Evolutionary conservation across 345 rosid species (phyloP).

Genomic region (Lenwebbia sp.): DNA sequence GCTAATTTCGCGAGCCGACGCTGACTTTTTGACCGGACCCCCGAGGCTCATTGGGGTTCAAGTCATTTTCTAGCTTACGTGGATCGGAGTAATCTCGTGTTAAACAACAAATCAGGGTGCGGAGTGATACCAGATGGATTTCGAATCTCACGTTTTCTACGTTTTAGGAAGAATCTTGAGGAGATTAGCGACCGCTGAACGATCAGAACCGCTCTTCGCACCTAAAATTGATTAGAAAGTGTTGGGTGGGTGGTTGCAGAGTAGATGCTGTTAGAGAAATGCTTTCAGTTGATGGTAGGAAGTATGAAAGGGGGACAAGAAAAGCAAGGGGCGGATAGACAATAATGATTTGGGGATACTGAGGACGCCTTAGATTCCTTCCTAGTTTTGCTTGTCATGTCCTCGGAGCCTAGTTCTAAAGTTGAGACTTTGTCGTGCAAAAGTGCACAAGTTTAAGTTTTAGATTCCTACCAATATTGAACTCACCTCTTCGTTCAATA

Average conservation of each 20-base stretch:
- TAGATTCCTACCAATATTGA: too few species aligned
- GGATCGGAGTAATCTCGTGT: neutral
- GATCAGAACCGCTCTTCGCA: neutral
- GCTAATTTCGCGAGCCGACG: neutral
- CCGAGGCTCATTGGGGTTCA: neutral
- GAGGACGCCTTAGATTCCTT: neutral
- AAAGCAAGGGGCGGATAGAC: neutral
- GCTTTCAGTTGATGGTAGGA: neutral
- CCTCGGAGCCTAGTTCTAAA: neutral
- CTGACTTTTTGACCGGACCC: neutral
- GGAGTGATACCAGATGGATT: neutral
- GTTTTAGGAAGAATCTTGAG: neutral
- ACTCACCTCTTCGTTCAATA: rapidly evolving
- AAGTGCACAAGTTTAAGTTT: neutral
- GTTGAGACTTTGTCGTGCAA: neutral
- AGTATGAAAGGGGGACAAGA: neutral
- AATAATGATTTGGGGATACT: neutral
- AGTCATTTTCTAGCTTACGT: neutral
- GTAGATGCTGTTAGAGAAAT: neutral
- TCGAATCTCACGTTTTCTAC: neutral
- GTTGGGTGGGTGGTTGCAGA: neutral
- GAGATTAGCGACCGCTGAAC: neutral
- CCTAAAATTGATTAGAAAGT: neutral
- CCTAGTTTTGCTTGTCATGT: neutral
- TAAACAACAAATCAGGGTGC: neutral